Conservation (phyloP, 2,329 filamentous ascomycete genomes). For the Colletotrichum lini region DNA sequence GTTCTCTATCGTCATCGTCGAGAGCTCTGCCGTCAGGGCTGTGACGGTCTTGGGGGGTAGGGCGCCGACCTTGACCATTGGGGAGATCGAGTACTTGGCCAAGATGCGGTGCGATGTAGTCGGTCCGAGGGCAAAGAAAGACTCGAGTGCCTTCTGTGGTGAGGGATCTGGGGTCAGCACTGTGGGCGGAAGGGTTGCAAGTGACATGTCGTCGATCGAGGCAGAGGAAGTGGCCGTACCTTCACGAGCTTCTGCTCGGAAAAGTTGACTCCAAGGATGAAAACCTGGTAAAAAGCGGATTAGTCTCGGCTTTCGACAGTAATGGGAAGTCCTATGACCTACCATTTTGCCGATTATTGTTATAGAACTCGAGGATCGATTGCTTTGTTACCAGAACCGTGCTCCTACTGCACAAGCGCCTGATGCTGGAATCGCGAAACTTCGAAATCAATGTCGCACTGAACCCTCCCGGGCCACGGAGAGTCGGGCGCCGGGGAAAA, state of each 20-base stretch:
- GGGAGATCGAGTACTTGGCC: conserved; percentile 91
- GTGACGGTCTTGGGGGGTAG: conserved; percentile 83
- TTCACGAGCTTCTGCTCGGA: conserved; percentile 85
- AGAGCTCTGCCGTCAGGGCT: conserved; percentile 86
- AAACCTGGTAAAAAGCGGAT: conserved; percentile 69
- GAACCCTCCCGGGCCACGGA: conserved; percentile 22
- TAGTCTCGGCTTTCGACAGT: background rate
- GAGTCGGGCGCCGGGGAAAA: conserved; percentile 39
- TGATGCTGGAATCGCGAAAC: conserved; percentile 29
- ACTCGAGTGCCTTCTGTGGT: conserved; percentile 78
- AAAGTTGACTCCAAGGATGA: conserved; percentile 91
- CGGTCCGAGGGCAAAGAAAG: conserved; percentile 88
- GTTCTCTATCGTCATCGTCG: conserved; percentile 94
- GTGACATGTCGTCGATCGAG: background rate
- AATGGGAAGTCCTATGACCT: background rate
- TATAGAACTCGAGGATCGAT: background rate
- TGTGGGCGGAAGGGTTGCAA: conserved; percentile 8
- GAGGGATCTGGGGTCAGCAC: conserved; percentile 19
- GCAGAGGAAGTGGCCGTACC: conserved; percentile 63
- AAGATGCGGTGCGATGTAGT: conserved; percentile 81
- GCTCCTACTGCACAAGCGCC: background rate
- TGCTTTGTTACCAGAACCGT: background rate
- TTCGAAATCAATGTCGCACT: conserved; percentile 27
- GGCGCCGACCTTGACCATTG: conserved; percentile 82
- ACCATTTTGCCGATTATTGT: conserved; percentile 32